Evolutionary conservation across 2,329 filamentous ascomycete genomes (phyloP).

Genomic region (Xylariaceae sp.): DNA sequence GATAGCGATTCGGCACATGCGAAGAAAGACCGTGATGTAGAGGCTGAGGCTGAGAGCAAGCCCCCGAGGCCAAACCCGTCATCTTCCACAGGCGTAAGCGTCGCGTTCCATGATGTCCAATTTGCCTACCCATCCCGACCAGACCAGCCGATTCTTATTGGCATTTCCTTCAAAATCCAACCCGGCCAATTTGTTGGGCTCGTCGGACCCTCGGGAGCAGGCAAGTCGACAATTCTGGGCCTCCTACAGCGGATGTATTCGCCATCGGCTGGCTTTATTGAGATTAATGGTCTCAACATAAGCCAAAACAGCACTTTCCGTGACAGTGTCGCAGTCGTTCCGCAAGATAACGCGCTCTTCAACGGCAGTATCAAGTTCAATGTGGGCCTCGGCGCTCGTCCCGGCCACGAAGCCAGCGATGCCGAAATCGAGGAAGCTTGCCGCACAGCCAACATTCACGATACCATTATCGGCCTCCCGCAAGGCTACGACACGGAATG

Average conservation of each 20-base stretch:
- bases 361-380: slow-evolving; percentile 51
- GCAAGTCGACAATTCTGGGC: slow-evolving; percentile 64
- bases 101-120: slow-evolving; percentile 57
- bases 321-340: slow-evolving; percentile 55
- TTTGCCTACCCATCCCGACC: slow-evolving; percentile 64
- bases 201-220: slow-evolving; percentile 59
- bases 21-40: slow-evolving; percentile 39
- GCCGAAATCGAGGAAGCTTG: slow-evolving; percentile 59
- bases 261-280: slow-evolving; percentile 48
- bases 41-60: slow-evolving; percentile 39
- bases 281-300: slow-evolving; percentile 47
- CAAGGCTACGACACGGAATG: slow-evolving; percentile 60
- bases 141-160: slow-evolving; percentile 44
- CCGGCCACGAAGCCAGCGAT: slow-evolving; percentile 48
- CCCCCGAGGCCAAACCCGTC: slow-evolving; percentile 6
- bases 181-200: slow-evolving; percentile 56
- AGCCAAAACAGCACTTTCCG: slow-evolving; percentile 54
- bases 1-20: background rate
- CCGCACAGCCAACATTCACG: slow-evolving; percentile 60
- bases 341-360: slow-evolving; percentile 59
- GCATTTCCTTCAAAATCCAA: slow-evolving; percentile 46
- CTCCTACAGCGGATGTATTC: slow-evolving; percentile 52
- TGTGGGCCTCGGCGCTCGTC: slow-evolving; percentile 51
- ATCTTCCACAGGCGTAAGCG: slow-evolving; percentile 44
- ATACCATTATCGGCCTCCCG: slow-evolving; percentile 56